Evolutionary conservation across 306 rosid genomes (phyloP).

Genomic region (Vachellia pachyceras): DNA sequence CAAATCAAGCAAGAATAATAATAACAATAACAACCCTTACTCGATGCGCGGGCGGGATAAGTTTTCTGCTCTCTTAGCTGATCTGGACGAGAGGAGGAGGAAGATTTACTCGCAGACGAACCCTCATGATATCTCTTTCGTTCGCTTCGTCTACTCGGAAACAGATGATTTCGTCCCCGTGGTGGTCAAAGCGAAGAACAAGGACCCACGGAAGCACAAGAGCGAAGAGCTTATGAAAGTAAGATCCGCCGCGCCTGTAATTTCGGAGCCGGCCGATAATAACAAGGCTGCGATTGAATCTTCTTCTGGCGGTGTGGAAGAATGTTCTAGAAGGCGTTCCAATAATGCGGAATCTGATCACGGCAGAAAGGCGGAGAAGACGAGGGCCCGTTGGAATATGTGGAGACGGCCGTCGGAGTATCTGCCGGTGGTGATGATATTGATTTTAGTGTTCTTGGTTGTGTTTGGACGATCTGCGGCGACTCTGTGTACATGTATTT

Average conservation of each 20-base stretch:
- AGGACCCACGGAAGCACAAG: constrained; percentile 43
- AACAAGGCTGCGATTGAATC: constrained; percentile 29
- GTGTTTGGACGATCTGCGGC: constrained; percentile 76
- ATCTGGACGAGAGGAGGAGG: constrained; percentile 77
- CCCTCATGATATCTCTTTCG: constrained; percentile 60
- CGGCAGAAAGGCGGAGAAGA: neutral
- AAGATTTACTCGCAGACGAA: constrained; percentile 65
- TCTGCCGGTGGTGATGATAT: constrained; percentile 55
- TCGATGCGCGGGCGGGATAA: constrained; percentile 79
- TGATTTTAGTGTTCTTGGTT: constrained; percentile 65
- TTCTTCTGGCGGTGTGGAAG: constrained; percentile 24
- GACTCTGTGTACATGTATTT: constrained; percentile 61
- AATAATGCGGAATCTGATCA: constrained; percentile 14
- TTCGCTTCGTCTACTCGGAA: constrained; percentile 67
- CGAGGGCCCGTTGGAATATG: constrained; percentile 23
- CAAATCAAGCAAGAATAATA: constrained; percentile 48
- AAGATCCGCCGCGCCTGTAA: constrained; percentile 19
- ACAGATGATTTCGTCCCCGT: constrained; percentile 75
- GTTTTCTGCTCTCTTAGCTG: constrained; percentile 78
- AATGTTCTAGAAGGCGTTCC: constrained; percentile 12
- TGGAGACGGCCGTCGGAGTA: constrained; percentile 64
- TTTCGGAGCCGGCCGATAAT: constrained; percentile 22
- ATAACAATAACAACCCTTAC: constrained; percentile 66
- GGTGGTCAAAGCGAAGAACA: constrained; percentile 68
- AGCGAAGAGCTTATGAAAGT: constrained; percentile 34